Conservation (phyloP, 148 eudicot species). For the Oxyria digyna region DNA sequence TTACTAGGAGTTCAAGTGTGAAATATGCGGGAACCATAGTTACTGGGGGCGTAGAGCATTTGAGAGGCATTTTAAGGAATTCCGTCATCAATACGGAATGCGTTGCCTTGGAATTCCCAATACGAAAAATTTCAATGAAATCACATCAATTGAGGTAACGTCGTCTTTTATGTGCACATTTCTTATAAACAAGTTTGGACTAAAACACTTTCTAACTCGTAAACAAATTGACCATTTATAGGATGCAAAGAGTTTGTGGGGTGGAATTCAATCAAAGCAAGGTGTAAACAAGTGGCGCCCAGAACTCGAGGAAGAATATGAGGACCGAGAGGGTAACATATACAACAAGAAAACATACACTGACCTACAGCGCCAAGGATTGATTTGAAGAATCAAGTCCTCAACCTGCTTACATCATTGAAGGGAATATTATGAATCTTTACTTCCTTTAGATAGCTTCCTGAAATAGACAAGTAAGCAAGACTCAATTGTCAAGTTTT, state of each 20-base stretch:
- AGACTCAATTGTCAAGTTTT: neutral
- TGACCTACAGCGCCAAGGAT: constrained; percentile 91
- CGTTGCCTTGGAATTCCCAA: constrained; percentile 97
- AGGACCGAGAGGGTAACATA: constrained; percentile 88
- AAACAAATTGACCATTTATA: constrained; percentile 12
- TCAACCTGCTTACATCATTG: neutral
- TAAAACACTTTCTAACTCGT: too few relatives aligned
- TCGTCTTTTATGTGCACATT: neutral
- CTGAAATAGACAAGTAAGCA: neutral
- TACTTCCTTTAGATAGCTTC: too few relatives aligned
- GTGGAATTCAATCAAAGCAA: constrained; percentile 73
- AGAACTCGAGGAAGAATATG: constrained; percentile 92
- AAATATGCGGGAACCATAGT: constrained; percentile 94
- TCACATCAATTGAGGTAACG: constrained; percentile 78
- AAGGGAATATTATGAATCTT: neutral
- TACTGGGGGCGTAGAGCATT: constrained; percentile 98
- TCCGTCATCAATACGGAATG: constrained; percentile 98
- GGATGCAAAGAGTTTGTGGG: constrained; percentile 96
- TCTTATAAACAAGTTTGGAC: too few relatives aligned
- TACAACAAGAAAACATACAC: constrained; percentile 86
- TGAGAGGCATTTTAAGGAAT: constrained; percentile 96
- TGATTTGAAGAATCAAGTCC: constrained; percentile 30
- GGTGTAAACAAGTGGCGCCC: constrained; percentile 94
- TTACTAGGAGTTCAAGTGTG: constrained; percentile 88
- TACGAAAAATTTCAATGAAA: constrained; percentile 93